These are phyloP conservation scores for Pyrrhoderma lamaoense DNA, from an alignment of 1,284 basidiomycete genomes.

Conservation along the genomic window DNA sequence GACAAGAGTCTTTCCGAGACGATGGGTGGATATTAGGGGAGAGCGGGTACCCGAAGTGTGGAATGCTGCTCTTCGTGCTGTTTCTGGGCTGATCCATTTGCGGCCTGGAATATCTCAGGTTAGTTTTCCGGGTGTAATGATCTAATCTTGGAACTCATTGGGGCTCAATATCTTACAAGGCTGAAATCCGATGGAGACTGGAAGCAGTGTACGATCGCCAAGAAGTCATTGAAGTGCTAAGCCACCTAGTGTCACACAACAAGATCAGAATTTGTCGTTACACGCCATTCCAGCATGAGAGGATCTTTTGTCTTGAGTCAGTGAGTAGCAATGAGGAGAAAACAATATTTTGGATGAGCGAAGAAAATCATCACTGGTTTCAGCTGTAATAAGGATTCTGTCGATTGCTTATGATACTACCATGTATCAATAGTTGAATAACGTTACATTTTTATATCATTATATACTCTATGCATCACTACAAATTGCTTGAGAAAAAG, in stretches of 20 bases:
- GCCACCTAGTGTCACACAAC: constrained; percentile 46
- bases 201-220: constrained; percentile 65
- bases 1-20: constrained; percentile 50
- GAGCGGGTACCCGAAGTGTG: constrained; percentile 53
- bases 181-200: constrained; percentile 60
- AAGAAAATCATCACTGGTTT: constrained; percentile 44
- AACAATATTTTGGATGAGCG: constrained; percentile 38
- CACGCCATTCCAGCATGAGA: constrained; percentile 5
- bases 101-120: constrained; percentile 74
- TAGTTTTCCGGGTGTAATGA: constrained; percentile 22
- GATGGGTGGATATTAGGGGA: constrained; percentile 74
- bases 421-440: no score
- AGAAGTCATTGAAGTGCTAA: constrained; percentile 62
- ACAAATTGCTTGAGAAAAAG: no score
- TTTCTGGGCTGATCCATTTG: constrained; percentile 56
- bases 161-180: constrained; percentile 34
- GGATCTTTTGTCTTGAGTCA: constrained; percentile 18
- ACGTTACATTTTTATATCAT: no score
- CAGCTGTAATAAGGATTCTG: neutral
- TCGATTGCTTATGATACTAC: no score
- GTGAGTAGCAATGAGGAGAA: constrained; percentile 47
- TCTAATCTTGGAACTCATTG: constrained; percentile 10
- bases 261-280: constrained; percentile 27
- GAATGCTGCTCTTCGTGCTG: constrained; percentile 61
- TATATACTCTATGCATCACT: no score